phyloP scores from a whole-genome alignment of 805 yeast species.

The Ogataea ramenticola region DNA sequence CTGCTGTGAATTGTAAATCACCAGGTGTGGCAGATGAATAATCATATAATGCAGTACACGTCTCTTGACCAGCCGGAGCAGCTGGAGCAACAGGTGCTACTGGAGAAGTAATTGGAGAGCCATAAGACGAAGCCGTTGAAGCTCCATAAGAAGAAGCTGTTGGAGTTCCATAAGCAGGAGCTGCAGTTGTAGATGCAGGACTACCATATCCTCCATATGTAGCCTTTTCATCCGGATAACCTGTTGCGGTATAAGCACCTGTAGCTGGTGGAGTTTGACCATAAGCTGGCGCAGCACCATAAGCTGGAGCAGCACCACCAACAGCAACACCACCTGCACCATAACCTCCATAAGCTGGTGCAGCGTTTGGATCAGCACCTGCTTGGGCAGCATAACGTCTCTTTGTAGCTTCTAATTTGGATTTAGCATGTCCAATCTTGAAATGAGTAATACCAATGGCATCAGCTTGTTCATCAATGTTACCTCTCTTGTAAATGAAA shows the following conservation, averaged over 20 bases:
- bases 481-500: slow-evolving; percentile 76
- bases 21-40: slow-evolving; percentile 91
- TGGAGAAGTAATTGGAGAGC: slow-evolving; percentile 18
- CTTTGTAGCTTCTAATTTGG: slow-evolving; percentile 75
- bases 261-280: slow-evolving; percentile 20
- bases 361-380: slow-evolving; percentile 30
- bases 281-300: slow-evolving; percentile 26
- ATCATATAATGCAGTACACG: slow-evolving; percentile 87
- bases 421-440: slow-evolving; percentile 80
- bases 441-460: slow-evolving; percentile 86
- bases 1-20: slow-evolving; percentile 82
- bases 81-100: slow-evolving; percentile 29
- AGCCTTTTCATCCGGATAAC: slow-evolving; percentile 19
- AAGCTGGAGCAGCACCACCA: slow-evolving; percentile 19
- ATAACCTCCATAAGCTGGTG: slow-evolving; percentile 10
- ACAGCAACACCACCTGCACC: slow-evolving; percentile 22
- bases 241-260: slow-evolving; percentile 10
- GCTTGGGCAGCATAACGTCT: slow-evolving; percentile 54
- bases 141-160: slow-evolving; percentile 16
- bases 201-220: slow-evolving; percentile 16
- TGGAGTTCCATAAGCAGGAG: slow-evolving; percentile 15
- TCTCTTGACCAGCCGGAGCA: slow-evolving; percentile 37
- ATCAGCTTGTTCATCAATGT: slow-evolving; percentile 84
- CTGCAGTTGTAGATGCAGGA: slow-evolving; percentile 15
- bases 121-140: slow-evolving; percentile 14